Evolutionary conservation across 305 asterid genomes (phyloP), one percentile per base, ranked within the genome.

Genomic region (Fraxinus xanthoxyloides): DNA sequence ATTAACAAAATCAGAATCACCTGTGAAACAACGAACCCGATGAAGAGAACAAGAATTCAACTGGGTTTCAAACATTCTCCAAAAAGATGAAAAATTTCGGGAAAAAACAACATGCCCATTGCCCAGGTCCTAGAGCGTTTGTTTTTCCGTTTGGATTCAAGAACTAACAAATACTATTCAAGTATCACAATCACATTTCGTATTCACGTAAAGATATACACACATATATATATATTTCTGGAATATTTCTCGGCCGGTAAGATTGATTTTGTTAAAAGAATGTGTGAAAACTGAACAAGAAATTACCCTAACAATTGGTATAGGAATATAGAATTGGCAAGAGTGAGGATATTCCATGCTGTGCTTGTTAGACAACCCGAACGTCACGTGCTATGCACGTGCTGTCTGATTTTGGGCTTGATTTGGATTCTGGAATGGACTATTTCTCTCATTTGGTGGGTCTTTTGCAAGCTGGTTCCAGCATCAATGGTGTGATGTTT

Each of bases 391-490:
- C 31, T 23, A 7, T 6, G 78, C 83, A 72, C 59, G 74, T 80
- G 78, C 74, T 61, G 23, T 48, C 59, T 48, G 2, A 1, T 30
- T 43, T 46, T 35, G 79, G 56, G 79, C 56, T 31, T n/a, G 77
- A 30, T 70, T 36, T 54, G 31, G 51, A 28, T 77, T 77, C 31
- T 46, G 65, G 67, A 23, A 69, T 79, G 77, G 80, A 77, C 13
- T 82, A 77, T 10, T 19, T 26, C 10, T 69, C 48, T 77, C 63
- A 79, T 36, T 79, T 76, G 76, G 63, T 67, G 81, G 23, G 51
- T 43, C 63, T 76, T 32, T 61, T 12, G 85, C 85, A 77, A 80
- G 88, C 88, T 86, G 88, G 78, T 86, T 65, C 79, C 86, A 80
- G 32, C 70, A 21, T 61, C 3, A 23, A 61, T 63, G 34, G 72